Conservation (phyloP, 371 early-diverging fungal genomes). For the Rhizopus sp. region DNA sequence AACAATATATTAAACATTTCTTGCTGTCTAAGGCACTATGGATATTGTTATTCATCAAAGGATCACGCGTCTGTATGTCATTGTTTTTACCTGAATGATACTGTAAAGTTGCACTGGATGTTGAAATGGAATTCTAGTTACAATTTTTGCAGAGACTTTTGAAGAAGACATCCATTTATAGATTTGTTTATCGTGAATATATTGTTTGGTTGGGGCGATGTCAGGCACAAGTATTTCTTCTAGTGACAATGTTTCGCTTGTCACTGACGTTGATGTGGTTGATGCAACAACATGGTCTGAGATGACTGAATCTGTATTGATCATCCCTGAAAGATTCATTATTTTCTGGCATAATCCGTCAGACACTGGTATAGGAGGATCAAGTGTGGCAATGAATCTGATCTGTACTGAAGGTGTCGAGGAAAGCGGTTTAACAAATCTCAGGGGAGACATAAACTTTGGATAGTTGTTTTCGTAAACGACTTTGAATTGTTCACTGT, state of each 20-base stretch:
- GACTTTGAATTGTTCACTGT: conserved; percentile 32
- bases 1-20: conserved; percentile 58
- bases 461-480: conserved; percentile 31
- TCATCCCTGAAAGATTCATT: conserved; percentile 32
- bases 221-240: conserved; percentile 34
- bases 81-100: conserved; percentile 45
- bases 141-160: conserved; percentile 34
- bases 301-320: conserved; percentile 8
- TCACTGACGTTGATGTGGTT: background rate
- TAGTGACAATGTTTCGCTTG: conserved; percentile 15
- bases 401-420: conserved; percentile 13
- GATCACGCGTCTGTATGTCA: background rate
- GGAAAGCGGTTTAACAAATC: conserved; percentile 33
- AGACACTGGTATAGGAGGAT: conserved; percentile 41
- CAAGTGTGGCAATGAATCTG: conserved; percentile 30
- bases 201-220: background rate
- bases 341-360: conserved; percentile 33
- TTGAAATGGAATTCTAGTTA: conserved; percentile 55
- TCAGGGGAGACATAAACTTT: conserved; percentile 29
- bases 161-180: conserved; percentile 35
- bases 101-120: conserved; percentile 57
- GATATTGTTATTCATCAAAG: background rate
- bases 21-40: conserved; percentile 52
- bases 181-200: conserved; percentile 25
- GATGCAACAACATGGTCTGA: background rate